phyloP scores from a whole-genome alignment of 345 rosid genomes.

The Populus nigra region DNA sequence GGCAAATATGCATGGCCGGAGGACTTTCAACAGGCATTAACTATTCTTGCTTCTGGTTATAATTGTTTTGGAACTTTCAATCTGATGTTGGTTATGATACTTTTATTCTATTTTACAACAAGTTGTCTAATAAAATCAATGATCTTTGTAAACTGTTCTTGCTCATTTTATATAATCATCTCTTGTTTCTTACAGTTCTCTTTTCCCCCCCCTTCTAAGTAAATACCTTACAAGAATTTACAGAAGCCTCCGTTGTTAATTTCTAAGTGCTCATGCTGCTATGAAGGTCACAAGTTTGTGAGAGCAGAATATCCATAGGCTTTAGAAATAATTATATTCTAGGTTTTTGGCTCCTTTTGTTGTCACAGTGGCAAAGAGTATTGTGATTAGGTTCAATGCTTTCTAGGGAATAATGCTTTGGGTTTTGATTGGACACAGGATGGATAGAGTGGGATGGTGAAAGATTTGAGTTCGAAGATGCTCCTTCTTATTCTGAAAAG shows the following conservation, averaged over 20 bases:
- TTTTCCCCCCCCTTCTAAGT: neutral
- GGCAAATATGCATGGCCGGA: slow-evolving; percentile 98
- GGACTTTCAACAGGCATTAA: slow-evolving; percentile 89
- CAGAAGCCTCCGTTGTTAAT: neutral
- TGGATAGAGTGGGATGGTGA: slow-evolving; percentile 99
- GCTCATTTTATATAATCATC: neutral
- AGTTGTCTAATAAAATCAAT: no score
- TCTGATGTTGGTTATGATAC: neutral
- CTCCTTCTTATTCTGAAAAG: slow-evolving; percentile 96
- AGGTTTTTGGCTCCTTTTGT: neutral
- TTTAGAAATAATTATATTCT: neutral
- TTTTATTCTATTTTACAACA: no score
- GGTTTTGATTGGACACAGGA: slow-evolving; percentile 46
- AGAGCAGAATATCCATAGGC: neutral
- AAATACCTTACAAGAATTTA: neutral
- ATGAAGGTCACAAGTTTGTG: neutral
- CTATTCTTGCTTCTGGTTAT: slow-evolving; percentile 18
- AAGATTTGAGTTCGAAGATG: slow-evolving; percentile 80
- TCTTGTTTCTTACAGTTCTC: neutral
- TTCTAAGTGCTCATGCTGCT: slow-evolving; percentile 6
- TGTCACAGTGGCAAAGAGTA: neutral
- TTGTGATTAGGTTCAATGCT: neutral
- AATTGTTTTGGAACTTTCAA: slow-evolving; percentile 1
- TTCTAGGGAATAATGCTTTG: slow-evolving; percentile 1
- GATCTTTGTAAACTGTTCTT: no score